Base-by-base conservation (phyloP, 768 basidiomycete species). In the Tricholoma sp. region DNA sequence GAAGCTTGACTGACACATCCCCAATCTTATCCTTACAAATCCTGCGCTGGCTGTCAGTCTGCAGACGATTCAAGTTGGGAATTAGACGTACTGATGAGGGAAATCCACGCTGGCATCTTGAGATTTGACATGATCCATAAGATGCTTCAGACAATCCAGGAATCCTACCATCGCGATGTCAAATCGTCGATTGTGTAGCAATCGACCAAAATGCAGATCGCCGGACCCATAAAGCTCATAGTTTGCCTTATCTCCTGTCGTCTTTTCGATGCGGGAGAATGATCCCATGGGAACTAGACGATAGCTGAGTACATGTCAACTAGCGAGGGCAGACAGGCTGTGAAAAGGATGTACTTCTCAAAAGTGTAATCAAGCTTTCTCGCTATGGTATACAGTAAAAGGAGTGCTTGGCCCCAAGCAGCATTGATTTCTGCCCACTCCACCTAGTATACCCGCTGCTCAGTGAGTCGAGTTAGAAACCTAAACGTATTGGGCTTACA, bases 351-450 rank as follows among this genome's bases (percentile, higher is more conserved):
- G 62, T 71, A 94, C 94, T 84, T 84, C 66, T 89, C 86, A 63
- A 97, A 98, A 4, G 83, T 83, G 66, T 86, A 92, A 59, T 93
- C 94, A 12, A 97, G 83, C 72, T 98, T 99, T 55, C 89, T 80
- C 10, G 93, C 93, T 50, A 99, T 83, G 6, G 93, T 93, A 66
- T 96, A 91, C 34, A 98, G 74, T 56, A 98, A 78, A 16, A 98
- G 79, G n/a, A 96, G 76, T 0, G 95, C 92, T 67, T 97, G 89
- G 1, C 97, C 97, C 94, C 96, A 97, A 16, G 97, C 97, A 10
- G 97, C 97, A 67, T 98, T 98, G 69, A 98, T 94, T 72, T 99
- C 97, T 2, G 92, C 84, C 95, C 95, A 99, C 67, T 98, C 97
- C 29, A 98, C 95, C 85, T 92, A 5, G 24, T 27, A 60, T 29